Base-by-base conservation (phyloP, 305 asterid species). In the Fraxinus velutina region DNA sequence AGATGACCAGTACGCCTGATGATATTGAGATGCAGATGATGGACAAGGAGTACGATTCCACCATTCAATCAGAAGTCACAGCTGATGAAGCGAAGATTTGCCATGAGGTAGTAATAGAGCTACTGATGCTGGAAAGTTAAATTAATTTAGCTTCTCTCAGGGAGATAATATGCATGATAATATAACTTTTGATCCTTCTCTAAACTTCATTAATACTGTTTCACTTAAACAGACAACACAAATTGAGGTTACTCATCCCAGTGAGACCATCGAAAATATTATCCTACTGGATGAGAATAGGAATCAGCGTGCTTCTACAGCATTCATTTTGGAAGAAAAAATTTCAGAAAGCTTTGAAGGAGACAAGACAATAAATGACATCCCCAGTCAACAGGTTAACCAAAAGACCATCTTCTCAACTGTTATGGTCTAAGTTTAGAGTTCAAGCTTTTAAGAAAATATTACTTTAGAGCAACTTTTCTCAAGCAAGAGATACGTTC, bases 201-300 rank as follows among this genome's bases (percentile, higher is more conserved):
- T 66, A 15, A 76, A 79, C 34, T 60, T 79, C 2, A 60, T 24
- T 37, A 42, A 7, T 12, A 73, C 21, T 24, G 27, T 30, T 36
- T 50, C 19, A 34, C 64, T 60, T 17, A 8, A 79, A 76, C 79
- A 86, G 89, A 82, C 62, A 21, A 78, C 47, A 44, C 79, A 83
- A 42, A 71, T 76, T 33, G 64, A 78, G 30, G 70, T 55, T 47
- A 73, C 37, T 9, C 3, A 12, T 34, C 6, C 73, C 73, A 50
- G 73, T 34, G 83, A 73, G 52, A 52, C 36, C 34, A 36, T 73
- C 17, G 74, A 37, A 33, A 73, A 39, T 39, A 30, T 30, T 70
- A 32, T 70, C 42, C 12, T 70, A 30, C 2, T 15, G 22, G 39
- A 30, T 7, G 75, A 70, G 75, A 30, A 64, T 24, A 64, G 32